Evolutionary conservation across 768 basidiomycete species (phyloP).

Genomic region (Butyriboletus loyo): DNA sequence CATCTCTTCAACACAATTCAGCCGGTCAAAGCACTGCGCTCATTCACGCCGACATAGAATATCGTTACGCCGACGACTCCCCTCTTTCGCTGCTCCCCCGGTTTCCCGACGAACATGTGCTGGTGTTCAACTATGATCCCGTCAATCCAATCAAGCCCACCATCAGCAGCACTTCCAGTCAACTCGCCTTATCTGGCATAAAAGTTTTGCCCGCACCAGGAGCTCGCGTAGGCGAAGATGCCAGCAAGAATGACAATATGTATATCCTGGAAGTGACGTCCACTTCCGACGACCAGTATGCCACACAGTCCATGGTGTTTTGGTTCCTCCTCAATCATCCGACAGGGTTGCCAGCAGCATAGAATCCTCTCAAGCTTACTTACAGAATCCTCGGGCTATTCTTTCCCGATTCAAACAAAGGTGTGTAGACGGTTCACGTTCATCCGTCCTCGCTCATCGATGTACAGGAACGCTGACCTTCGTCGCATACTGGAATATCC

Average conservation of each 20-base stretch:
- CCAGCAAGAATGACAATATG: conserved; percentile 60
- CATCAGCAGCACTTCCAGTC: conserved; percentile 49
- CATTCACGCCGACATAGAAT: conserved; percentile 71
- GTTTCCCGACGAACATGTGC: conserved; percentile 62
- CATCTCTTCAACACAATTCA: conserved; percentile 38
- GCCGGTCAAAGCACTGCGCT: conserved; percentile 36
- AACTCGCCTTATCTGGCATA: conserved; percentile 52
- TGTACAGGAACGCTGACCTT: conserved; percentile 48
- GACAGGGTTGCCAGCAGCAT: conserved; percentile 9
- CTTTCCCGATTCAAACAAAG: conserved; percentile 68
- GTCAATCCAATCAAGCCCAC: conserved; percentile 36
- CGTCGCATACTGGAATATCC: conserved; percentile 59
- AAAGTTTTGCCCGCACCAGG: conserved; percentile 74
- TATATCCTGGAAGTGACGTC: conserved; percentile 68
- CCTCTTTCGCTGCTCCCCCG: conserved; percentile 62
- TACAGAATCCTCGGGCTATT: conserved; percentile 45
- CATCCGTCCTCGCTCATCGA: conserved; percentile 8
- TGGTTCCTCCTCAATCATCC: not conserved
- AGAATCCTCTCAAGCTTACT: conserved; percentile 28
- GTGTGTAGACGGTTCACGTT: conserved; percentile 31
- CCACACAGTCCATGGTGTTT: not conserved
- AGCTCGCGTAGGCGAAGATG: conserved; percentile 51
- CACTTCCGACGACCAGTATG: conserved; percentile 45
- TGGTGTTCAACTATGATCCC: conserved; percentile 72
- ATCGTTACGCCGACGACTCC: conserved; percentile 79